Evolutionary conservation across 441 rosid species (phyloP).

Genomic region (Gossypium trilobum): DNA sequence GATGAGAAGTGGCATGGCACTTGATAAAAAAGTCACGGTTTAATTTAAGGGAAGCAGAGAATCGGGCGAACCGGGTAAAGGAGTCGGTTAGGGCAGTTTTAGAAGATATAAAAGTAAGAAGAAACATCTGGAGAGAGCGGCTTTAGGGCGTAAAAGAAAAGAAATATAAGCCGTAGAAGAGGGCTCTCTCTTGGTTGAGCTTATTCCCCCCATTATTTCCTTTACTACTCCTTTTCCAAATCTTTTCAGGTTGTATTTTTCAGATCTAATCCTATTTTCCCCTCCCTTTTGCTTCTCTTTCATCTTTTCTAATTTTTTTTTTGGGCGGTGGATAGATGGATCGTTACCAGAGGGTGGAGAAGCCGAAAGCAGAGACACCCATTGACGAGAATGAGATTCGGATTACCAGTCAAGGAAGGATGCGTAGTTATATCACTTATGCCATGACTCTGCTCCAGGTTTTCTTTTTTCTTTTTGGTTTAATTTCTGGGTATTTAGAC

Average conservation of each 20-base stretch:
- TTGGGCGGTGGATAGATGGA: slow-evolving; percentile 51
- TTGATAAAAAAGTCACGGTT: not conserved
- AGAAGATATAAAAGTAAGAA: slow-evolving; percentile 18
- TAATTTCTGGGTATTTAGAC: not conserved
- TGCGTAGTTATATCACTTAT: slow-evolving; percentile 84
- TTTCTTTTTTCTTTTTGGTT: not conserved
- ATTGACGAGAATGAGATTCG: slow-evolving; percentile 96
- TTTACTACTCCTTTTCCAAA: slow-evolving; percentile 7
- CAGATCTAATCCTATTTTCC: slow-evolving; percentile 8
- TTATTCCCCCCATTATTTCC: not conserved
- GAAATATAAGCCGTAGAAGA: slow-evolving; percentile 58
- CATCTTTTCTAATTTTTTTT: not conserved
- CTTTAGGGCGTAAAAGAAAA: slow-evolving; percentile 46
- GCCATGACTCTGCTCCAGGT: slow-evolving; percentile 89
- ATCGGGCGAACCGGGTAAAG: slow-evolving; percentile 22
- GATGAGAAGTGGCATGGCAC: too few relatives aligned
- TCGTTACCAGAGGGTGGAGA: slow-evolving; percentile 84
- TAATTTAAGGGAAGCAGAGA: not conserved
- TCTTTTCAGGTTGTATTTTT: not conserved
- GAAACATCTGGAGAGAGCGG: slow-evolving; percentile 11
- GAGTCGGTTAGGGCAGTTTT: slow-evolving; percentile 33
- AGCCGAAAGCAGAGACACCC: slow-evolving; percentile 68
- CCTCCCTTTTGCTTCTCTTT: not conserved
- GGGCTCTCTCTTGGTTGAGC: slow-evolving; percentile 36
- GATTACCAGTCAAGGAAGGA: slow-evolving; percentile 83